Evolutionary conservation across 1,284 basidiomycete genomes (phyloP).

Genomic region (Cryptococcus wingfieldii): DNA sequence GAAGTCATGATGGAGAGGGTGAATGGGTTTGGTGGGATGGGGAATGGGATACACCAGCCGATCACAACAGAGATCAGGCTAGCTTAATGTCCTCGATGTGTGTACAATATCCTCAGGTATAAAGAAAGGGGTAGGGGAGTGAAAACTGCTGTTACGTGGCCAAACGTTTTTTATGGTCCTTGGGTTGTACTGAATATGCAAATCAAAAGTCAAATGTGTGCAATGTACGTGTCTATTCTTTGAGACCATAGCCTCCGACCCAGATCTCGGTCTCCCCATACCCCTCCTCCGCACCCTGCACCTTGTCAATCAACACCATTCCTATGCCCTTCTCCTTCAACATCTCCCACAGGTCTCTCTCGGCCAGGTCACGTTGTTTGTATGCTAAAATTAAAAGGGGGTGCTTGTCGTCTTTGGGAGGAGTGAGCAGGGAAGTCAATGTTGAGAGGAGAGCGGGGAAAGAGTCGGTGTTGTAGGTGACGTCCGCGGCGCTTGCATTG

Average conservation of each 20-base stretch:
- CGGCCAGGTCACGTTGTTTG: conserved; percentile 71
- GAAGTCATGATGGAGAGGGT: conserved; percentile 1
- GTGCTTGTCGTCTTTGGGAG: background rate
- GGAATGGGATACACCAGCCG: conserved; percentile 1
- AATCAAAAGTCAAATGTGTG: background rate
- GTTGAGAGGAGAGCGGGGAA: conserved; percentile 56
- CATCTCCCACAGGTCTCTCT: conserved; percentile 67
- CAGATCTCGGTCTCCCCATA: conserved; percentile 63
- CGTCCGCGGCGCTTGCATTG: conserved; percentile 70
- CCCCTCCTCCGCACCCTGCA: conserved; percentile 54
- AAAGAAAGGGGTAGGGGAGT: background rate
- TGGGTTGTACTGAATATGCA: conserved; percentile 3
- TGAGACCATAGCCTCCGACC: conserved; percentile 46
- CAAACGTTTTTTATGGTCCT: background rate
- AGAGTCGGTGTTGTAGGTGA: conserved; percentile 79
- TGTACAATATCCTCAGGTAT: background rate
- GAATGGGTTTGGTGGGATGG: background rate
- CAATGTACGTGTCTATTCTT: background rate
- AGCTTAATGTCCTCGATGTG: conserved; percentile 1
- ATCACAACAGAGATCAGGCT: conserved; percentile 12
- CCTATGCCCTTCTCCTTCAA: conserved; percentile 45
- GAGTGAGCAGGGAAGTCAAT: conserved; percentile 27
- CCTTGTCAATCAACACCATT: conserved; percentile 54
- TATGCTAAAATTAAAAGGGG: conserved; percentile 63
- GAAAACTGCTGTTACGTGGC: background rate